phyloP scores from a whole-genome alignment of 352 stramenopile species.

The Phytophthora palmivora region DNA sequence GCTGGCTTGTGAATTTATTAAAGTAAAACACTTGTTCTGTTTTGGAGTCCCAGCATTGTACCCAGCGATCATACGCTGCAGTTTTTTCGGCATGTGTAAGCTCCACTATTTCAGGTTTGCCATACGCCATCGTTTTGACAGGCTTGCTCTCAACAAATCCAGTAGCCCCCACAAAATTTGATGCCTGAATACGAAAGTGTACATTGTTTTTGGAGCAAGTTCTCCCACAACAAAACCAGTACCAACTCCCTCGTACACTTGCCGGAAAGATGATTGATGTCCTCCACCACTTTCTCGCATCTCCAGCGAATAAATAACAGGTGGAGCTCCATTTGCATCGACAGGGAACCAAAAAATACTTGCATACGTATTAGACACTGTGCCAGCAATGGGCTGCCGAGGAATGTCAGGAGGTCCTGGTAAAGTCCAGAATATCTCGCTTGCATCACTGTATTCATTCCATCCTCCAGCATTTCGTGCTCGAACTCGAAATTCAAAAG shows the following conservation, averaged over 20 bases:
- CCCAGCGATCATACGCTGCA: conserved; percentile 65
- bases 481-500: conserved; percentile 67
- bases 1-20: conserved; percentile 85
- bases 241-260: conserved; percentile 71
- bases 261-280: conserved; percentile 39
- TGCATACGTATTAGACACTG: conserved; percentile 72
- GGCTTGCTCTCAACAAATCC: conserved; percentile 66
- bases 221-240: conserved; percentile 66
- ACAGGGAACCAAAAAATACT: conserved; percentile 79
- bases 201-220: conserved; percentile 54
- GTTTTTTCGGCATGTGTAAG: conserved; percentile 52
- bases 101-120: conserved; percentile 72
- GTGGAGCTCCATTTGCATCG: conserved; percentile 59
- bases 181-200: conserved; percentile 72
- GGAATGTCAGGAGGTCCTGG: conserved; percentile 56
- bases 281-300: conserved; percentile 44
- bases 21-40: conserved; percentile 91
- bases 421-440: conserved; percentile 65
- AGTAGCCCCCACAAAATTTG: conserved; percentile 71
- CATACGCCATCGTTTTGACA: conserved; percentile 66
- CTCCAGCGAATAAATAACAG: conserved; percentile 71
- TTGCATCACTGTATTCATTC: conserved; percentile 66
- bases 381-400: conserved; percentile 54
- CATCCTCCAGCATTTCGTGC: conserved; percentile 73
- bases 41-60: conserved; percentile 90